Percentiles rank a stretch among this genome's conserved stretches.
phyloP scores from a whole-genome alignment of 805 yeast species.

The Candida suzukii region DNA sequence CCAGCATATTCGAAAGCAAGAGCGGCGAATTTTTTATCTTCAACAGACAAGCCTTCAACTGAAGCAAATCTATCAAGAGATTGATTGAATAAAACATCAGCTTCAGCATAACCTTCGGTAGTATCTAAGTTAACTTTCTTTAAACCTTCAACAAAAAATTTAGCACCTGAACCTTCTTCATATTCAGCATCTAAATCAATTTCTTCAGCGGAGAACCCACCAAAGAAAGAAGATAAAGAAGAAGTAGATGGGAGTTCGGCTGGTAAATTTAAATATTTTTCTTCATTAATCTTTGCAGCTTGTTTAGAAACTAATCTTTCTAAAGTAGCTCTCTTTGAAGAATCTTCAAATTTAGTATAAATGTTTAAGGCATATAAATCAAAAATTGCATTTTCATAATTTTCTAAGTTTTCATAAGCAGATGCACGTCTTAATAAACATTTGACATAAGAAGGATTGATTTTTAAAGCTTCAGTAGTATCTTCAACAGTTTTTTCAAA shows the following conservation, averaged over 20 bases:
- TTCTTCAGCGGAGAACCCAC: slow-evolving; percentile 63
- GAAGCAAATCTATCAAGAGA: slow-evolving; percentile 38
- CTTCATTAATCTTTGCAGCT: slow-evolving; percentile 66
- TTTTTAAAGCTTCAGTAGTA: slow-evolving; percentile 75
- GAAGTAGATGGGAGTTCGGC: slow-evolving; percentile 74
- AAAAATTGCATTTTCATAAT: slow-evolving; percentile 78
- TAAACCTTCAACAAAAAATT: slow-evolving; percentile 59
- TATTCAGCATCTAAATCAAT: slow-evolving; percentile 39
- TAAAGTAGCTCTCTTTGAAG: slow-evolving; percentile 68
- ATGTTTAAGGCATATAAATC: slow-evolving; percentile 88
- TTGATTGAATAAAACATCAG: slow-evolving; percentile 50
- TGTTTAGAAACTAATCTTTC: slow-evolving; percentile 82
- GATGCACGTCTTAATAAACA: slow-evolving; percentile 90
- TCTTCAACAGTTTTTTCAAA: slow-evolving; percentile 83
- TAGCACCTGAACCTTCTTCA: slow-evolving; percentile 54
- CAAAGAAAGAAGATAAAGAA: slow-evolving; percentile 78
- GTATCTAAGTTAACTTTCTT: slow-evolving; percentile 40
- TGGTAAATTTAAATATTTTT: slow-evolving; percentile 42
- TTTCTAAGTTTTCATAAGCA: slow-evolving; percentile 78
- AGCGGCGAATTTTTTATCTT: slow-evolving; percentile 39
- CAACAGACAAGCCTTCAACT: slow-evolving; percentile 27
- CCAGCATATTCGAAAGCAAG: slow-evolving; percentile 81
- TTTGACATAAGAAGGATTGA: slow-evolving; percentile 87
- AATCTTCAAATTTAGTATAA: slow-evolving; percentile 64
- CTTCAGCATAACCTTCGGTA: slow-evolving; percentile 53